phyloP scores from a whole-genome alignment of 1,284 basidiomycete species.

The Ceratobasidium papillatum region DNA sequence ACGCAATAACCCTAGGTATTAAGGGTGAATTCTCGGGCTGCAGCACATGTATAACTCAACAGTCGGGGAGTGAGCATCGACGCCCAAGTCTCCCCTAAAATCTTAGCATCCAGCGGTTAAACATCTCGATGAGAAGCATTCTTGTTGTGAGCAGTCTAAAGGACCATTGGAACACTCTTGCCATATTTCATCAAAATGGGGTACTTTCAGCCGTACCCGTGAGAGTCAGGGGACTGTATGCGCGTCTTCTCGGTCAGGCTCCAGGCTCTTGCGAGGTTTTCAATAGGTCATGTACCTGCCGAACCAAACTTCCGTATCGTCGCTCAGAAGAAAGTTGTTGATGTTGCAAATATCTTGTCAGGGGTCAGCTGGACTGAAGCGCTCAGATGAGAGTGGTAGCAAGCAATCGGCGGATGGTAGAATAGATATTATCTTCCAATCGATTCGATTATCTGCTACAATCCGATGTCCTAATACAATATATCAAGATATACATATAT shows the following conservation, averaged over 20 bases:
- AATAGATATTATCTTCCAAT: slow-evolving; percentile 7
- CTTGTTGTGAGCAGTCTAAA: not conserved
- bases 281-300: not conserved
- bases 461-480: not conserved
- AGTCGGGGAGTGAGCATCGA: not conserved
- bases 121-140: slow-evolving; percentile 1
- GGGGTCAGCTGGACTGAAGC: not conserved
- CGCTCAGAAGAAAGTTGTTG: not conserved
- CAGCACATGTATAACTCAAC: not conserved
- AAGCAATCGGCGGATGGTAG: not conserved
- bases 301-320: slow-evolving; percentile 5
- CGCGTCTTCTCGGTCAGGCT: slow-evolving; percentile 4
- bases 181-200: slow-evolving; percentile 5
- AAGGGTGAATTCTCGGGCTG: not conserved
- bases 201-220: not conserved
- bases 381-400: not conserved
- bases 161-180: not conserved
- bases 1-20: not conserved
- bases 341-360: slow-evolving; percentile 29
- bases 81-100: slow-evolving; percentile 14
- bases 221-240: slow-evolving; percentile 20
- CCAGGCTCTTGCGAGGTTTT: not conserved
- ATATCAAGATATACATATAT: slow-evolving; percentile 25
- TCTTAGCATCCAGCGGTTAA: not conserved
- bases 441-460: slow-evolving; percentile 21